phyloP scores from a whole-genome alignment of 495 filamentous ascomycete species.

The Trichoderma asperelloides region DNA sequence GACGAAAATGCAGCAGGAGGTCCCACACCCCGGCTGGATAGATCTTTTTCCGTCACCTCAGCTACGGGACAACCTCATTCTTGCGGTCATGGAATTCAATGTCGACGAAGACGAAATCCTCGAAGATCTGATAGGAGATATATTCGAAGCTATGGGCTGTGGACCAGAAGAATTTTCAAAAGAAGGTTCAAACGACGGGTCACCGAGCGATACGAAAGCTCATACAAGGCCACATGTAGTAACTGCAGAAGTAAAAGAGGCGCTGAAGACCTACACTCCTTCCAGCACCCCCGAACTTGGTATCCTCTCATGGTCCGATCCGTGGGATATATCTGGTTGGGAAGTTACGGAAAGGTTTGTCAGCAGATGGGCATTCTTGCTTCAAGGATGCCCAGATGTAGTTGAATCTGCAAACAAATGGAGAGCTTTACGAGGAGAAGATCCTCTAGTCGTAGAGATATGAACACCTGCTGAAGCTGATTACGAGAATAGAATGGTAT shows the following conservation, averaged over 20 bases:
- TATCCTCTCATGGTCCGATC: neutral
- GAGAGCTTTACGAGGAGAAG: neutral
- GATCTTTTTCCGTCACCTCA: neutral
- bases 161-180: neutral
- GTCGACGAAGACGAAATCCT: neutral
- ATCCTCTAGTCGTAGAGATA: neutral
- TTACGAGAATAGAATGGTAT: neutral
- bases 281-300: neutral
- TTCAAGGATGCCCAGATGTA: neutral
- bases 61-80: neutral
- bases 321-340: neutral
- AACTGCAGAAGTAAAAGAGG: neutral
- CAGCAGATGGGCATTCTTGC: neutral
- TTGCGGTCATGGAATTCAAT: neutral
- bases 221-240: neutral
- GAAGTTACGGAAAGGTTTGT: neutral
- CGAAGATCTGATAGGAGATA: neutral
- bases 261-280: neutral
- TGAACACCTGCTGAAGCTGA: neutral
- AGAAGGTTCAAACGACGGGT: neutral
- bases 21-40: neutral
- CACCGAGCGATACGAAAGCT: neutral
- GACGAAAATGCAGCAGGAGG: neutral
- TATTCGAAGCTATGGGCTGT: neutral
- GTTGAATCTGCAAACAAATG: neutral